A percentile compares a stretch with the other conserved stretches of the same genome.
Evolutionary conservation across 2,329 filamentous ascomycete genomes (phyloP).

Genomic region (Cladosporium colombiae): DNA sequence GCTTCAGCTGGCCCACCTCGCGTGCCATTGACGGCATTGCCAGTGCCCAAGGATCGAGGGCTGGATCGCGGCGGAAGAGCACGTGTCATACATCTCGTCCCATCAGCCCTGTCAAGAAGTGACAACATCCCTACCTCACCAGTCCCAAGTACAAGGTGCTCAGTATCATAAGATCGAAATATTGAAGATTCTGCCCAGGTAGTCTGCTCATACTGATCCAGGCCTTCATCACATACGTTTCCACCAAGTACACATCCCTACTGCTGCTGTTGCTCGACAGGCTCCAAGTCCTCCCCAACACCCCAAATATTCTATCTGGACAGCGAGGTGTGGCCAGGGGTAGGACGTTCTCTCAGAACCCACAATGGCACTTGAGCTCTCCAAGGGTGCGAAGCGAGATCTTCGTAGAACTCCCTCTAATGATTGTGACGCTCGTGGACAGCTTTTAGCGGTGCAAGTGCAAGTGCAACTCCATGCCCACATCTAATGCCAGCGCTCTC

Average conservation of each 20-base stretch:
- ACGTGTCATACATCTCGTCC: neutral
- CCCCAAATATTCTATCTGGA: neutral
- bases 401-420: neutral
- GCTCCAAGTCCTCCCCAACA: neutral
- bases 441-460: neutral
- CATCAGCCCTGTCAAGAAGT: neutral
- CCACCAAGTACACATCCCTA: neutral
- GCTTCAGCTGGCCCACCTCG: neutral
- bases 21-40: conserved; percentile 2
- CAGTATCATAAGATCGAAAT: neutral
- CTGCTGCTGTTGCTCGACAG: neutral
- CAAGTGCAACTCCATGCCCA: neutral
- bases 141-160: neutral
- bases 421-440: neutral
- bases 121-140: neutral
- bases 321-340: neutral
- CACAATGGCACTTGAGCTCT: neutral
- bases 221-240: neutral
- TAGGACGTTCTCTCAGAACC: neutral
- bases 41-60: neutral
- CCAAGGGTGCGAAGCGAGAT: neutral
- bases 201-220: neutral
- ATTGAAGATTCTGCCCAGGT: neutral
- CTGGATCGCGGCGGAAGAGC: neutral
- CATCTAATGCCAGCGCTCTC: neutral